Conservation (phyloP, 306 rosid genomes). For the Prinsepia uniflora region DNA sequence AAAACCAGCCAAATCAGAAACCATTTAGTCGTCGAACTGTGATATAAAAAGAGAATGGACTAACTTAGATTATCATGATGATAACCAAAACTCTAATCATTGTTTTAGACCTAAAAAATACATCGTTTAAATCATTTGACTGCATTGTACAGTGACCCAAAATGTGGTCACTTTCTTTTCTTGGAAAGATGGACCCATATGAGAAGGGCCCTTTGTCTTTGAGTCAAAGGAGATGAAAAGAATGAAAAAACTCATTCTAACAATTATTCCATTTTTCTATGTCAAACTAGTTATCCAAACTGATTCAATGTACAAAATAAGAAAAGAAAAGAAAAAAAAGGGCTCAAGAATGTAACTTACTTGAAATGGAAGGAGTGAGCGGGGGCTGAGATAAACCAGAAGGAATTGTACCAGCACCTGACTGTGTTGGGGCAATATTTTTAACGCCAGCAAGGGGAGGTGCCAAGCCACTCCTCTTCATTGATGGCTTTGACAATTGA, state of each 20-base stretch:
- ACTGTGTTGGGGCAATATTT: conserved; percentile 52
- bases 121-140: background rate
- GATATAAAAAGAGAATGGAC: background rate
- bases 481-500: conserved; percentile 49
- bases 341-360: conserved; percentile 36
- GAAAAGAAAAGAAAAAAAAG: background rate
- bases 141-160: background rate
- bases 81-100: background rate
- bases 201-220: background rate
- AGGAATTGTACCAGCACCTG: conserved; percentile 50
- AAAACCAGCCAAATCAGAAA: background rate
- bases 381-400: conserved; percentile 70
- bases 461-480: conserved; percentile 51
- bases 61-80: conserved; percentile 4
- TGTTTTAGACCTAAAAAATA: background rate
- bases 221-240: background rate
- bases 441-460: conserved; percentile 49
- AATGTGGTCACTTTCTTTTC: background rate
- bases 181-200: background rate
- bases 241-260: background rate
- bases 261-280: conserved; percentile 12
- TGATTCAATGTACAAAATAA: background rate
- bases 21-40: background rate
- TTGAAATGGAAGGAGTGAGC: conserved; percentile 55
- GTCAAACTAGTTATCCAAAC: conserved; percentile 6